These are phyloP conservation scores for Sporisorium sorghi DNA, from an alignment of 1,284 basidiomycete species.

Conservation along the genomic window DNA sequence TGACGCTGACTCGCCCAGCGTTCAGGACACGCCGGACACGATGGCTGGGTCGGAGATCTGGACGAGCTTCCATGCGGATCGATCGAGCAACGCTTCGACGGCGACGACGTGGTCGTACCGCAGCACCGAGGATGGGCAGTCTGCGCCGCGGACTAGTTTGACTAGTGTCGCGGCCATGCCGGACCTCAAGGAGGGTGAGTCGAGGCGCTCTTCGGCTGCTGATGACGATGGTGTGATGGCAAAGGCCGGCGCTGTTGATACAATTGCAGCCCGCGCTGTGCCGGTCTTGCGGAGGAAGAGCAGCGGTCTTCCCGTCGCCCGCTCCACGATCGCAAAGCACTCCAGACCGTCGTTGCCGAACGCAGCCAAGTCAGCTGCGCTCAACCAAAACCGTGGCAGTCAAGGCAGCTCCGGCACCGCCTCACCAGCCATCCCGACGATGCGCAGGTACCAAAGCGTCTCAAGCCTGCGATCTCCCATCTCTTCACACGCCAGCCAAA, in stretches of 20 bases:
- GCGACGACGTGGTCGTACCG: constrained; percentile 33
- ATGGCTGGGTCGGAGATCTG: constrained; percentile 46
- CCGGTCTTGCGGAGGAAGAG: constrained; percentile 27
- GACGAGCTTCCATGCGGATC: constrained; percentile 42
- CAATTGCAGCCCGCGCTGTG: neutral
- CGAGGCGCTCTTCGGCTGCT: neutral
- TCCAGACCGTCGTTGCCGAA: constrained; percentile 23
- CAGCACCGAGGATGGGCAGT: constrained; percentile 13
- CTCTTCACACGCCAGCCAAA: neutral
- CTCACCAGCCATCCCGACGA: neutral
- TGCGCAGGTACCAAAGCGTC: constrained; percentile 27
- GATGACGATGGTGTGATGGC: neutral
- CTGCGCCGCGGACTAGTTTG: neutral
- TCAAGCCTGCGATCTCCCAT: constrained; percentile 7
- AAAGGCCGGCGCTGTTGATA: neutral
- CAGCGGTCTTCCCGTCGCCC: constrained; percentile 29
- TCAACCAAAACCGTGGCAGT: neutral
- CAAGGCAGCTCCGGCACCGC: neutral
- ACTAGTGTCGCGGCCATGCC: neutral
- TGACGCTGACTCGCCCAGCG: constrained; percentile 11
- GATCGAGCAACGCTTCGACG: constrained; percentile 37
- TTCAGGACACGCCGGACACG: constrained; percentile 46
- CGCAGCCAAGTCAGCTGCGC: neutral
- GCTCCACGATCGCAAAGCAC: neutral
- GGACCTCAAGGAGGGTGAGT: neutral